Evolutionary conservation across 208 protist species (phyloP).

Genomic region (Giardia muris): DNA sequence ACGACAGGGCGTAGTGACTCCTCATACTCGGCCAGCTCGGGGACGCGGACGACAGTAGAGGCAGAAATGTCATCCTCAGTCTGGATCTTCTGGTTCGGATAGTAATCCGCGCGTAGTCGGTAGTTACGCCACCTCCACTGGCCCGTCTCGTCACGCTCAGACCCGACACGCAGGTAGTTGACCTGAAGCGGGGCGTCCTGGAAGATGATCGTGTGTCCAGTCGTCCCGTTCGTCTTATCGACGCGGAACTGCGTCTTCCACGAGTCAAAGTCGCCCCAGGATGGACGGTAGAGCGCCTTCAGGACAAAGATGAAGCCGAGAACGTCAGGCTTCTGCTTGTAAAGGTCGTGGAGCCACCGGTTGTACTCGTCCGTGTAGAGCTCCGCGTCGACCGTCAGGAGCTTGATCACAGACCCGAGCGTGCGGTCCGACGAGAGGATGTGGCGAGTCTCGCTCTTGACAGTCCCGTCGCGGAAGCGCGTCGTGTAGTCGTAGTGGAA

Average conservation of each 20-base stretch:
- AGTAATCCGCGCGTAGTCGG: constrained; percentile 44
- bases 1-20: too few relatives aligned
- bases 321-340: constrained; percentile 12
- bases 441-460: not conserved
- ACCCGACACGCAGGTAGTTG: constrained; percentile 43
- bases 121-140: constrained; percentile 38
- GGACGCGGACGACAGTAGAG: constrained; percentile 38
- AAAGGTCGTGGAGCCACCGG: constrained; percentile 31
- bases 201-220: constrained; percentile 44
- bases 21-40: not conserved
- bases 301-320: constrained; percentile 32
- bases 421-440: constrained; percentile 29
- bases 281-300: constrained; percentile 37
- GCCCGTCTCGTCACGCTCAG: not conserved
- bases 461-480: constrained; percentile 25
- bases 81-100: constrained; percentile 42
- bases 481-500: constrained; percentile 41
- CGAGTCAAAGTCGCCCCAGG: constrained; percentile 25
- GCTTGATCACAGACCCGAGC: constrained; percentile 42
- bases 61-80: constrained; percentile 46
- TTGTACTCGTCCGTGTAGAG: constrained; percentile 41
- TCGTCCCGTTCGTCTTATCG: constrained; percentile 43
- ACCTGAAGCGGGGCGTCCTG: not conserved
- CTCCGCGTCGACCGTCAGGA: constrained; percentile 24
- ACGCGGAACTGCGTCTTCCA: constrained; percentile 37